These are phyloP conservation scores for Boletus sp. DNA, from an alignment of 768 basidiomycete species.

Conservation along the genomic window DNA sequence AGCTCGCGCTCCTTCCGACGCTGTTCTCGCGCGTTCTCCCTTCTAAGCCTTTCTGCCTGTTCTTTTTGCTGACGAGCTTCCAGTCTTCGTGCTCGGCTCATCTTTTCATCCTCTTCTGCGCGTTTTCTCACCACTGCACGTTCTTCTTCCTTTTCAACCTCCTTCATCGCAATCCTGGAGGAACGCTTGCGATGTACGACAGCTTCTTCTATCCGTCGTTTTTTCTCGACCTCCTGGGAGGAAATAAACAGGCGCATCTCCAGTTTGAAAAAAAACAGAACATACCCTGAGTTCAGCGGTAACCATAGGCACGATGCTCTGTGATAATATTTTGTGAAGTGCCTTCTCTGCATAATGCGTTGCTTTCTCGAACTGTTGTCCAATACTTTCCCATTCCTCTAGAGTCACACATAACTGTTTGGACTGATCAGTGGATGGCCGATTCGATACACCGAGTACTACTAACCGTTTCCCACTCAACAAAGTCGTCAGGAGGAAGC, in stretches of 20 bases:
- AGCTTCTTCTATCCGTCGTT: slow-evolving; percentile 67
- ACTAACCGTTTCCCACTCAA: slow-evolving; percentile 92
- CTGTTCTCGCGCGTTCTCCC: slow-evolving; percentile 62
- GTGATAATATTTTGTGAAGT: slow-evolving; percentile 64
- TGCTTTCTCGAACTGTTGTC: slow-evolving; percentile 71
- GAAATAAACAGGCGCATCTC: slow-evolving; percentile 2
- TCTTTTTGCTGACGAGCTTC: slow-evolving; percentile 58
- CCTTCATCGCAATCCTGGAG: slow-evolving; percentile 80
- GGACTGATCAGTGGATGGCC: background rate
- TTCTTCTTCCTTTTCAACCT: slow-evolving; percentile 76
- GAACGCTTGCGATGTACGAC: slow-evolving; percentile 87
- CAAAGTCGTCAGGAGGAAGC: slow-evolving; percentile 49
- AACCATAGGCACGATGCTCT: slow-evolving; percentile 69
- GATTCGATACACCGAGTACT: background rate
- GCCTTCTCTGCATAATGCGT: slow-evolving; percentile 80
- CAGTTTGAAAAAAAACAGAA: background rate
- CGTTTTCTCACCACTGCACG: slow-evolving; percentile 55
- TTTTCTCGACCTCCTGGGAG: slow-evolving; percentile 54
- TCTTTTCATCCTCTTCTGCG: slow-evolving; percentile 67
- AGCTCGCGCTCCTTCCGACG: slow-evolving; percentile 37
- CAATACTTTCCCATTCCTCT: slow-evolving; percentile 81
- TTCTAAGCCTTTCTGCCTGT: slow-evolving; percentile 48
- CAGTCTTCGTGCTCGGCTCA: slow-evolving; percentile 57
- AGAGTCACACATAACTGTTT: slow-evolving; percentile 77
- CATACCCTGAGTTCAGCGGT: slow-evolving; percentile 62